Conservation (phyloP, 352 stramenopile species). For the Pythium insidiosum region DNA sequence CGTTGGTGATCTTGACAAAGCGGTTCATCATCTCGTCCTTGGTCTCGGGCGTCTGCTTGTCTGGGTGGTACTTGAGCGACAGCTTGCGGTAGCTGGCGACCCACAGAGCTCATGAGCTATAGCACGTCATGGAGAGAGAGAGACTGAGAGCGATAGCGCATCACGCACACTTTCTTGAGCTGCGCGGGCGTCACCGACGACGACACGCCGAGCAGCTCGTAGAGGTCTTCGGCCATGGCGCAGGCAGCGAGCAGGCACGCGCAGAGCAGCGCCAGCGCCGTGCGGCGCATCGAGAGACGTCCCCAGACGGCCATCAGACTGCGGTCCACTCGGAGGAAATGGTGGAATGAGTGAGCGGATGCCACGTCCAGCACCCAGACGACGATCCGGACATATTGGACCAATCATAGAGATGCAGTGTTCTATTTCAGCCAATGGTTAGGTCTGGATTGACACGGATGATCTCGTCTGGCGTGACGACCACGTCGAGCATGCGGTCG, state of each 20-base stretch:
- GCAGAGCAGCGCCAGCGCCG: conserved; percentile 24
- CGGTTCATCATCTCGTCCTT: conserved; percentile 51
- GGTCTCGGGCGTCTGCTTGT: conserved; percentile 84
- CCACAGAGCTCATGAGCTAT: no score
- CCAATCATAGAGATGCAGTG: conserved; percentile 13
- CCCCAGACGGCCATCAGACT: conserved; percentile 3
- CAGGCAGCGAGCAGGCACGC: conserved; percentile 28
- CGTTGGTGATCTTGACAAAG: conserved; percentile 78
- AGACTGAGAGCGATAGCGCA: no score
- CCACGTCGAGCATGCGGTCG: conserved; percentile 52
- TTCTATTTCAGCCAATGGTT: conserved; percentile 1
- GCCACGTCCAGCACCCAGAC: no score
- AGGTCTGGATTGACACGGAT: conserved; percentile 30
- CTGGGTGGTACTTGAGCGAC: conserved; percentile 92
- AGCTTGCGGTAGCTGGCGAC: conserved; percentile 90
- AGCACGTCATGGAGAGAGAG: no score
- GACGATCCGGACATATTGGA: no score
- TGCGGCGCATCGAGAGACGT: conserved; percentile 10
- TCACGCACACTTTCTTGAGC: conserved; percentile 71
- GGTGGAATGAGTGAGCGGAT: neutral
- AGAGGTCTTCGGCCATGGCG: conserved; percentile 48
- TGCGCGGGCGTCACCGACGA: conserved; percentile 38
- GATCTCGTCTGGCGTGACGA: conserved; percentile 56
- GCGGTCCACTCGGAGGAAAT: no score
- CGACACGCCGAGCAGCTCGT: conserved; percentile 57